Conservation (phyloP, 345 rosid species). For the Xanthoceras sorbifolium region DNA sequence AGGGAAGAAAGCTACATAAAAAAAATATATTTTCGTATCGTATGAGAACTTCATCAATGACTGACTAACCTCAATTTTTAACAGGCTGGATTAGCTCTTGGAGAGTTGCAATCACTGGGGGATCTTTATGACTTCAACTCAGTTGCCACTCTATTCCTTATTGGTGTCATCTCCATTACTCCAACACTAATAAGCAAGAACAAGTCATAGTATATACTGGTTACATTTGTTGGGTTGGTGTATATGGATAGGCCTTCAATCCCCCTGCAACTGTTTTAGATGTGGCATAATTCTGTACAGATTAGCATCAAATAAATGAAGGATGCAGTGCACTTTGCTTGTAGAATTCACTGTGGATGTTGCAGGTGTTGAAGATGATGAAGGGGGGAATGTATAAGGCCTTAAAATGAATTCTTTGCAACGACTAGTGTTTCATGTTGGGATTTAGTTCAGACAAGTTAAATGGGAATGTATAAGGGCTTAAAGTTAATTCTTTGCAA, state of each 20-base stretch:
- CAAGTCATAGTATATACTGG: slow-evolving; percentile 27
- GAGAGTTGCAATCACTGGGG: slow-evolving; percentile 73
- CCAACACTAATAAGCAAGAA: slow-evolving; percentile 72
- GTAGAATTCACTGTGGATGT: neutral
- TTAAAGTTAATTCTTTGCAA: too few relatives aligned
- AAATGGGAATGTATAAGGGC: too few relatives aligned
- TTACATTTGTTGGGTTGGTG: slow-evolving; percentile 19
- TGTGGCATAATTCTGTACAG: slow-evolving; percentile 28
- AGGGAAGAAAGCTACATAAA: neutral
- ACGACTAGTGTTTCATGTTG: slow-evolving; percentile 11
- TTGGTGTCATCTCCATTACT: slow-evolving; percentile 70
- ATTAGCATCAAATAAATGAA: slow-evolving; percentile 28
- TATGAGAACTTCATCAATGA: neutral
- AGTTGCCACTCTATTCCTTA: slow-evolving; percentile 74
- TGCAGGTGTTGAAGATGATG: slow-evolving; percentile 20
- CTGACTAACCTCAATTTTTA: slow-evolving; percentile 14
- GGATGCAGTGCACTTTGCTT: slow-evolving; percentile 11
- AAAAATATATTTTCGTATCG: neutral
- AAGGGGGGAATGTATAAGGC: slow-evolving; percentile 17
- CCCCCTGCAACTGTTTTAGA: neutral
- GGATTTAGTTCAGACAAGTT: neutral
- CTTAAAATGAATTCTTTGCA: neutral
- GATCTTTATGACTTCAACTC: slow-evolving; percentile 92
- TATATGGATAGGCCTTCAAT: slow-evolving; percentile 10
- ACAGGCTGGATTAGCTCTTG: slow-evolving; percentile 93